A percentile compares a stretch with the other conserved stretches of the same genome.
Conservation (phyloP, 768 basidiomycete genomes). For the Pseudohyphozyma bogoriensis region DNA sequence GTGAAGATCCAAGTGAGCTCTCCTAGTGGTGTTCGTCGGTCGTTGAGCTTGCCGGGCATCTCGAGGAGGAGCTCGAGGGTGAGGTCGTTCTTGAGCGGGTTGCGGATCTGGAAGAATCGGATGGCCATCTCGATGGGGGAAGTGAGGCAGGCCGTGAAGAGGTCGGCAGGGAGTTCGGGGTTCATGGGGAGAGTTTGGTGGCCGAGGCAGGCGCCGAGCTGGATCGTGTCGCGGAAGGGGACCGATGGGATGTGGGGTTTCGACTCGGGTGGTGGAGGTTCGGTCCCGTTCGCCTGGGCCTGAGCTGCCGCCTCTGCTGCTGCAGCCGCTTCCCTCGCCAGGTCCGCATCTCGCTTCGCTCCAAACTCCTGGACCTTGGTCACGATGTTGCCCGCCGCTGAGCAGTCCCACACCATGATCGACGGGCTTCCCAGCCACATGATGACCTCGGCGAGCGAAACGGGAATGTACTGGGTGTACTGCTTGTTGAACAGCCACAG, state of each 20-base stretch:
- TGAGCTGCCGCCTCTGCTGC: constrained; percentile 43
- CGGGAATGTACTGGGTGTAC: constrained; percentile 97
- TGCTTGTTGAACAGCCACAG: constrained; percentile 97
- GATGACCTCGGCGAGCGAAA: constrained; percentile 86
- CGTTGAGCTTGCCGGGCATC: constrained; percentile 92
- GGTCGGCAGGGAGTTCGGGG: constrained; percentile 91
- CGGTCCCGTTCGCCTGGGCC: constrained; percentile 64
- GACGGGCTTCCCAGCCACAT: constrained; percentile 87
- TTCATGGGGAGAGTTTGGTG: constrained; percentile 87
- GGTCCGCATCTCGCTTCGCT: constrained; percentile 39
- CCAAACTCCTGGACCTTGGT: constrained; percentile 64
- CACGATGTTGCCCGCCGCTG: constrained; percentile 87
- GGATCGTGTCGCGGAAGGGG: constrained; percentile 76
- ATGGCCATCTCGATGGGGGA: constrained; percentile 97
- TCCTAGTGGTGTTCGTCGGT: constrained; percentile 87
- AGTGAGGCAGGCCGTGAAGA: constrained; percentile 95
- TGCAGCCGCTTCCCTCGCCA: constrained; percentile 32
- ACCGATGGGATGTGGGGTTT: constrained; percentile 32
- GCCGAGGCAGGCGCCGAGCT: constrained; percentile 86
- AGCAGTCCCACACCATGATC: constrained; percentile 98
- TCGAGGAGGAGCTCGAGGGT: constrained; percentile 85
- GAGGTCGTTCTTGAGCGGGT: constrained; percentile 69
- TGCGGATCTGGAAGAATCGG: constrained; percentile 78
- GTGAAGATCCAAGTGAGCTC: constrained; percentile 99
- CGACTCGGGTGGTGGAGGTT: constrained; percentile 38